Percentiles rank a stretch among this genome's conserved stretches.
These are phyloP conservation scores for Neonectria coccinea DNA, from an alignment of 2,329 filamentous ascomycete species.

Conservation along the genomic window DNA sequence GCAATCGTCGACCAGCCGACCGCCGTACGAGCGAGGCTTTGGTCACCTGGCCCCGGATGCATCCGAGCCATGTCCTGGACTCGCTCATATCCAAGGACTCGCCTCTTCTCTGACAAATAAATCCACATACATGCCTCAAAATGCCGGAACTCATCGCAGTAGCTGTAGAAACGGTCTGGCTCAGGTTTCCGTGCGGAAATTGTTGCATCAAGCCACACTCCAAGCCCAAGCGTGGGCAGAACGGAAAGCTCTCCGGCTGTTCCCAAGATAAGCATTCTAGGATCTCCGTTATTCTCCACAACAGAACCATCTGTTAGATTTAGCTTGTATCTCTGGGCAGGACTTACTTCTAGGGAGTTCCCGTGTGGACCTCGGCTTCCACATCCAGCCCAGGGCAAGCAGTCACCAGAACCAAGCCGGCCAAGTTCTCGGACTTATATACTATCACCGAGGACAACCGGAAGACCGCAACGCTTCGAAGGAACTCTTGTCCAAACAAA, in stretches of 20 bases:
- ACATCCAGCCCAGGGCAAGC: background rate
- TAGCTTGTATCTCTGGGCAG: background rate
- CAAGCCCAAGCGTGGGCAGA: too few species aligned
- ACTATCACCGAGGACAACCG: background rate
- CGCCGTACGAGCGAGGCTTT: conserved; percentile 15
- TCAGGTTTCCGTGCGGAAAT: background rate
- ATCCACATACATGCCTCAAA: background rate
- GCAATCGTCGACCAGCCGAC: background rate
- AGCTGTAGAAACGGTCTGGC: background rate
- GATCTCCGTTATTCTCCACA: background rate
- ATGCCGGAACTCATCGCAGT: background rate
- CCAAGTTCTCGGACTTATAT: background rate
- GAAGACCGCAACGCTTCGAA: background rate
- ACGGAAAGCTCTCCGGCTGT: background rate
- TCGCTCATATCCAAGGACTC: conserved; percentile 3
- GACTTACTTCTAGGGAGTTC: background rate
- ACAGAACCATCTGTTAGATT: background rate
- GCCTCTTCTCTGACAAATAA: conserved; percentile 7
- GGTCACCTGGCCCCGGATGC: conserved; percentile 7
- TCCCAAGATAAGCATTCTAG: background rate
- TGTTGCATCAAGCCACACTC: background rate
- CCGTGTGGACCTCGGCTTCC: conserved; percentile 1
- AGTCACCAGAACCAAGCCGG: background rate
- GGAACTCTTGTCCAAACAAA: too few species aligned
- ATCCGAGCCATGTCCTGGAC: conserved; percentile 2